These are phyloP conservation scores for Rhizopogon vinicolor DNA, from an alignment of 768 basidiomycete species.

Conservation along the genomic window DNA sequence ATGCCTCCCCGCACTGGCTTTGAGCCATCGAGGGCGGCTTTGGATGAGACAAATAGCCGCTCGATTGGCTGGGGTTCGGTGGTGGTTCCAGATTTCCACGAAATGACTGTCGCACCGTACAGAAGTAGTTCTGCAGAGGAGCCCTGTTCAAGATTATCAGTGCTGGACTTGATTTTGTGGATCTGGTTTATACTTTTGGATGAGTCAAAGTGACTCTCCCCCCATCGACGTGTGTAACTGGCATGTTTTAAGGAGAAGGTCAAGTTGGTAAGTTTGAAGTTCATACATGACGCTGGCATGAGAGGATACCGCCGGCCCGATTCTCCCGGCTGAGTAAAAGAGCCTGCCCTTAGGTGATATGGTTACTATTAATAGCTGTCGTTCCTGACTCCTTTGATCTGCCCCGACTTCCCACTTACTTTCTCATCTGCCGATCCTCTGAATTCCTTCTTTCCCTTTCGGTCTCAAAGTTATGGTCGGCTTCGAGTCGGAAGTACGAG, in stretches of 20 bases:
- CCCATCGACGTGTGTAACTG: constrained; percentile 41
- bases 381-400: not conserved
- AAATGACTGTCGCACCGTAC: constrained; percentile 84
- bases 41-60: constrained; percentile 77
- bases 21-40: constrained; percentile 73
- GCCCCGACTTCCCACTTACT: not conserved
- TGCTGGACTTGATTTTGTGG: not conserved
- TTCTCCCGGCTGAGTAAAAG: not conserved
- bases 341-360: not conserved
- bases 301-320: not conserved
- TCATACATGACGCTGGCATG: too few relatives aligned
- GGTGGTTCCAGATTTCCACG: constrained; percentile 64
- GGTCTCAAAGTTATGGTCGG: not conserved
- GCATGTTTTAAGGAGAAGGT: constrained; percentile 38
- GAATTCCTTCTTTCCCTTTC: not conserved
- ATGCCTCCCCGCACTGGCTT: constrained; percentile 67
- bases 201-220: constrained; percentile 51
- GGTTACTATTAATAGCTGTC: not conserved
- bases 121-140: constrained; percentile 58
- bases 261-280: constrained; percentile 1
- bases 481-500: constrained; percentile 9
- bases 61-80: constrained; percentile 42
- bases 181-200: constrained; percentile 44
- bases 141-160: constrained; percentile 40
- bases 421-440: not conserved